phyloP scores from a whole-genome alignment of 805 yeast species.

The Scheffersomyces stipitis region DNA sequence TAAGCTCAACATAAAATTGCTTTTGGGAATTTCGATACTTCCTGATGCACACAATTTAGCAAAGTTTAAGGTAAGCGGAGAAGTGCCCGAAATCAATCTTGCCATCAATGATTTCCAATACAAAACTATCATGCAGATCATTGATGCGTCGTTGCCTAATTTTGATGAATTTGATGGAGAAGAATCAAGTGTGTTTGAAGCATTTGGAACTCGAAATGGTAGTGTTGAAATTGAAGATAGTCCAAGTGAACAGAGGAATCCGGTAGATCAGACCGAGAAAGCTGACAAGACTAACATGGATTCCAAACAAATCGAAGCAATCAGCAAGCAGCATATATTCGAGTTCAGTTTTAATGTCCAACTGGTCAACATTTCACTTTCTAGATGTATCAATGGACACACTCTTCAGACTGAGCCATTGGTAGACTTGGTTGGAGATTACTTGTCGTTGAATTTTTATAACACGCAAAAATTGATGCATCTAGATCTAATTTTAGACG shows the following conservation, averaged over 20 bases:
- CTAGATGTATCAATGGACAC: conserved; percentile 63
- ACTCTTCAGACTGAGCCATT: conserved; percentile 65
- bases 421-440: conserved; percentile 70
- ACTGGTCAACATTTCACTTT: conserved; percentile 57
- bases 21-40: conserved; percentile 79
- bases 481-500: conserved; percentile 62
- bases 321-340: conserved; percentile 55
- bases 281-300: conserved; percentile 5
- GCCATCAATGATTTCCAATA: conserved; percentile 87
- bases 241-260: not conserved
- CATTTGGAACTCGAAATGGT: conserved; percentile 24
- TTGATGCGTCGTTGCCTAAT: conserved; percentile 67
- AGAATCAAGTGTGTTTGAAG: conserved; percentile 32
- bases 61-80: conserved; percentile 69
- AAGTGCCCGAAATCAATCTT: conserved; percentile 69
- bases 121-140: conserved; percentile 76
- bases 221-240: conserved; percentile 5
- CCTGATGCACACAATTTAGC: conserved; percentile 79
- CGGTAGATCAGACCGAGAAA: not conserved
- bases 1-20: conserved; percentile 68
- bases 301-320: conserved; percentile 14
- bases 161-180: conserved; percentile 35
- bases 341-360: conserved; percentile 75
- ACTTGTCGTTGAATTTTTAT: conserved; percentile 57
- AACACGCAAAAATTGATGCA: conserved; percentile 62